Evolutionary conservation across 1,284 basidiomycete genomes (phyloP).

Genomic region (Ceratobasidium sp.): DNA sequence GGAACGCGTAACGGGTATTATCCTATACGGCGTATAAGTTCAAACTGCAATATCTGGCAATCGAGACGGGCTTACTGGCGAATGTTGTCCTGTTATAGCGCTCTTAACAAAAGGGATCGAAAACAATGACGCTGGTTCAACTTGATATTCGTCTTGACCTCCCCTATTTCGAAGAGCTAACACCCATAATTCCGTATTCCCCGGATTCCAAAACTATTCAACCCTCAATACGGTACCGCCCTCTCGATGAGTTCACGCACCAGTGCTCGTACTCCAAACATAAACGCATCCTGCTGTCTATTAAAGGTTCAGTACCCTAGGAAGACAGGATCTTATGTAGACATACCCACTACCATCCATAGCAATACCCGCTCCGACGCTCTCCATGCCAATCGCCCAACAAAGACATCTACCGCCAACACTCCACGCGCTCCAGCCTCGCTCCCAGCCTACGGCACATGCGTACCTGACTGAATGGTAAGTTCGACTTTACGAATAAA

Average conservation of each 20-base stretch:
- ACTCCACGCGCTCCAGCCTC: conserved; percentile 93
- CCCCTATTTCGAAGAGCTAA: conserved; percentile 57
- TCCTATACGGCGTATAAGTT: conserved; percentile 66
- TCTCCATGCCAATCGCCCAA: conserved; percentile 79
- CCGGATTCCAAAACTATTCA: conserved; percentile 89
- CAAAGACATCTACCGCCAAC: conserved; percentile 89
- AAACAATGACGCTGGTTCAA: conserved; percentile 32
- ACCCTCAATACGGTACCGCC: conserved; percentile 39
- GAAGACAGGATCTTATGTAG: conserved; percentile 49
- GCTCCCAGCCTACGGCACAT: conserved; percentile 93
- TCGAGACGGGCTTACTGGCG: conserved; percentile 72
- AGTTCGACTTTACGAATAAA: background rate
- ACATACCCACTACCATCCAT: conserved; percentile 65
- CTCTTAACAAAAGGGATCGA: conserved; percentile 89
- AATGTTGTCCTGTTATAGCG: conserved; percentile 91
- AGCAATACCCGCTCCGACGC: conserved; percentile 61
- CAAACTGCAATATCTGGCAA: conserved; percentile 17
- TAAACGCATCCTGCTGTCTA: conserved; percentile 86
- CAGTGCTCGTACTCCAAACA: conserved; percentile 79
- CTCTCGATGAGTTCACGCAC: conserved; percentile 60
- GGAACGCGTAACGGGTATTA: conserved; percentile 93
- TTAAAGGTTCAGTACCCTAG: background rate
- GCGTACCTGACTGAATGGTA: conserved; percentile 64
- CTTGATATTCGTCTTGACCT: conserved; percentile 57
- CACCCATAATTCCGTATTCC: conserved; percentile 88